phyloP scores from a whole-genome alignment of 1,284 basidiomycete genomes.

The Tilletia horrida region DNA sequence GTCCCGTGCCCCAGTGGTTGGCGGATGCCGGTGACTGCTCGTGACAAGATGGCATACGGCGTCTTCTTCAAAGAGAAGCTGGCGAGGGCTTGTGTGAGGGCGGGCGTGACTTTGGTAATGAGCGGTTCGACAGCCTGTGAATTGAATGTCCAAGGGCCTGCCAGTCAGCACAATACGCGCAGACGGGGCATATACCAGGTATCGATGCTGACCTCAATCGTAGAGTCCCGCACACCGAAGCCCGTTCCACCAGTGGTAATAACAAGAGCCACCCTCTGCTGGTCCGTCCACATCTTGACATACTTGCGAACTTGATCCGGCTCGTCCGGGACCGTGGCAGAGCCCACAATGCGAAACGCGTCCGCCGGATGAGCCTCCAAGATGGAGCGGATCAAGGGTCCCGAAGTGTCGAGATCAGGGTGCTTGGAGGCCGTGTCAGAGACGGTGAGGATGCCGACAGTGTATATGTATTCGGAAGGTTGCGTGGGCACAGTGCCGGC shows the following conservation, averaged over 20 bases:
- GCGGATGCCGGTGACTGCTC: constrained; percentile 71
- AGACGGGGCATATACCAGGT: not conserved
- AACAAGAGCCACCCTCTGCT: constrained; percentile 25
- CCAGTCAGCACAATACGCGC: no score
- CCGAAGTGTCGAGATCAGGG: constrained; percentile 32
- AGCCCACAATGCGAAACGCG: constrained; percentile 21
- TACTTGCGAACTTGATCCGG: constrained; percentile 14
- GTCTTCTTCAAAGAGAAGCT: constrained; percentile 70
- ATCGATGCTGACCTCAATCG: constrained; percentile 66
- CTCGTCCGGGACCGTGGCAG: constrained; percentile 33
- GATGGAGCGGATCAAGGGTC: constrained; percentile 28
- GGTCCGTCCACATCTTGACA: constrained; percentile 27
- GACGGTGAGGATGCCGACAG: constrained; percentile 28
- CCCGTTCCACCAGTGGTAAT: constrained; percentile 83
- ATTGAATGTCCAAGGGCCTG: no score
- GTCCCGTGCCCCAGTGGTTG: constrained; percentile 41
- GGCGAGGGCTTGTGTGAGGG: constrained; percentile 73
- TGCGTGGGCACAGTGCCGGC: not conserved
- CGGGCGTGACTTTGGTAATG: constrained; percentile 70
- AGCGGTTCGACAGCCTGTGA: constrained; percentile 66
- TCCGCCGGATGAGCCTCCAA: constrained; percentile 20
- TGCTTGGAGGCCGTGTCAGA: constrained; percentile 36
- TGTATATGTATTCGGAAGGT: constrained; percentile 14
- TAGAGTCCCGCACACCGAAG: constrained; percentile 72
- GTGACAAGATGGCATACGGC: constrained; percentile 73